phyloP scores from a whole-genome alignment of 495 filamentous ascomycete genomes.

The Neurospora cerealis region DNA sequence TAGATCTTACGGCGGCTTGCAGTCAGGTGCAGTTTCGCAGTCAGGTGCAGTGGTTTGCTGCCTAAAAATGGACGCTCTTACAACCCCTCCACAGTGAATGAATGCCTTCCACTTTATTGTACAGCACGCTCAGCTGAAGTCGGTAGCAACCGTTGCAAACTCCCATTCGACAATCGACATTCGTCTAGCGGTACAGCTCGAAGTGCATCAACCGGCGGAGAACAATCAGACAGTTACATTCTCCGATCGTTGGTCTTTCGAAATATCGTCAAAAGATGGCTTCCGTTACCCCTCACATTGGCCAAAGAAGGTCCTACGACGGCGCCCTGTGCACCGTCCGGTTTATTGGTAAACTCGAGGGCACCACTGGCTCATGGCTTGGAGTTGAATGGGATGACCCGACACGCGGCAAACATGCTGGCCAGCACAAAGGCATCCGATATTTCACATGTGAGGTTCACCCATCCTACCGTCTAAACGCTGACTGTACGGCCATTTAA shows the following conservation, averaged over 20 bases:
- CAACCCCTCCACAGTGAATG: background rate
- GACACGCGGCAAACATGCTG: conserved; percentile 78
- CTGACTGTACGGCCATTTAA: background rate
- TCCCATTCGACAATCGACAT: background rate
- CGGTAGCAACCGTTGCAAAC: background rate
- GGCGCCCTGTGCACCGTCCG: conserved; percentile 71
- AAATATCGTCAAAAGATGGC: conserved; percentile 6
- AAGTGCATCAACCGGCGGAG: background rate
- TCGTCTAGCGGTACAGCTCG: background rate
- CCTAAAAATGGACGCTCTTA: background rate
- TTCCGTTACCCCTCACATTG: conserved; percentile 30
- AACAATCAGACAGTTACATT: background rate
- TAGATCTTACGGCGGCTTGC: background rate
- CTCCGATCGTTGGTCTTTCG: background rate
- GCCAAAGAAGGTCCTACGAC: conserved; percentile 69
- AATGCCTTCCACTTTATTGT: background rate
- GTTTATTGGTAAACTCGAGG: conserved; percentile 66
- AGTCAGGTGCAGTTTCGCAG: background rate
- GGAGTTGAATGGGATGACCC: conserved; percentile 96
- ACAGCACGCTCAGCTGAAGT: background rate
- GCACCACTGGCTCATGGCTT: conserved; percentile 74
- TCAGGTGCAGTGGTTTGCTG: background rate
- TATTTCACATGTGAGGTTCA: conserved; percentile 71
- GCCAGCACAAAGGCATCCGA: conserved; percentile 61
- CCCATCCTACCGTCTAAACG: background rate